phyloP scores from a whole-genome alignment of 148 eudicot species.

The Diospyros lotus region DNA sequence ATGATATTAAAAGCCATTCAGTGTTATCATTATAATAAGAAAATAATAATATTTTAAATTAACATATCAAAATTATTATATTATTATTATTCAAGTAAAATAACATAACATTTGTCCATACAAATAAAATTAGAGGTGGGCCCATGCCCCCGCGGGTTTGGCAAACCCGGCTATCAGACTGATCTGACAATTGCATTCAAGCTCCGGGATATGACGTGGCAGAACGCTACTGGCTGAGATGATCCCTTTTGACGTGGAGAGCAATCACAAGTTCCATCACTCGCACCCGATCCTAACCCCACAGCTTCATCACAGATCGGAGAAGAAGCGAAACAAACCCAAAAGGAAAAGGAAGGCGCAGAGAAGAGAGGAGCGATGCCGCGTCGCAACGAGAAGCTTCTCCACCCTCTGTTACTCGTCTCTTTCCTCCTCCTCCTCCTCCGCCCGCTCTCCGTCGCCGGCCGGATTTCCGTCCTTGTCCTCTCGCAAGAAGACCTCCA shows the following conservation, averaged over 20 bases:
- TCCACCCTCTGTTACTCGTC: background rate
- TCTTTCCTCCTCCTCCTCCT: conserved; percentile 21
- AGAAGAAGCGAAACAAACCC: background rate
- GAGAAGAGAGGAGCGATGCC: background rate
- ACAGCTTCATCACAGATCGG: background rate
- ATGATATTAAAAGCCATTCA: no score
- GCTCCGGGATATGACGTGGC: no score
- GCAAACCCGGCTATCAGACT: no score
- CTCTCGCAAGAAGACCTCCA: conserved; percentile 77
- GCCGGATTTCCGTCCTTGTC: conserved; percentile 71
- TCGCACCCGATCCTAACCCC: background rate
- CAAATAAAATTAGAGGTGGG: no score
- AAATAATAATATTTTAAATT: no score
- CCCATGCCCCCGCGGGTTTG: no score
- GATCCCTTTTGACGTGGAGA: background rate
- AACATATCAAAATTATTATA: no score
- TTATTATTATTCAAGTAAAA: no score
- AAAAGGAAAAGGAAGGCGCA: background rate
- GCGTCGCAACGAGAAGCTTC: background rate
- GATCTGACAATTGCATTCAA: no score
- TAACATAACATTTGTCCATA: no score
- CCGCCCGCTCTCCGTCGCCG: conserved; percentile 26
- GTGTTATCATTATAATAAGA: no score
- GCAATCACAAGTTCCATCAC: background rate
- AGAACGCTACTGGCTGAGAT: background rate